phyloP scores from a whole-genome alignment of 1,284 basidiomycete genomes.

The Ceratobasidium sp. region DNA sequence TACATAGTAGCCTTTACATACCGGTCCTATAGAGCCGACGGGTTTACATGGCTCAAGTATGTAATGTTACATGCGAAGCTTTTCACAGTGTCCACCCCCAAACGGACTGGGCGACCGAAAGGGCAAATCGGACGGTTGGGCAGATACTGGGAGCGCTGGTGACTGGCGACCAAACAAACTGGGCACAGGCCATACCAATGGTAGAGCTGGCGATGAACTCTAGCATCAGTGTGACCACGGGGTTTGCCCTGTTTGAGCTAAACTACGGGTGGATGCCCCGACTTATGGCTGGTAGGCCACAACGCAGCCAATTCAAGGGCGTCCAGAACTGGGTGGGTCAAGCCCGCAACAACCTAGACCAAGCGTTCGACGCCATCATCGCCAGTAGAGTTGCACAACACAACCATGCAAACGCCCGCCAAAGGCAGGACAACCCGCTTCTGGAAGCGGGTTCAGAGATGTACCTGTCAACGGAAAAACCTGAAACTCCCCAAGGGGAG shows the following conservation, averaged over 20 bases:
- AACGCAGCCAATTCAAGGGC: constrained; percentile 48
- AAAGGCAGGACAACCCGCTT: background rate
- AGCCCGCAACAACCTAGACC: constrained; percentile 50
- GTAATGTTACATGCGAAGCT: too few species aligned
- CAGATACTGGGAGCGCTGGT: constrained; percentile 57
- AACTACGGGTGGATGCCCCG: constrained; percentile 51
- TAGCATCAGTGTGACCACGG: constrained; percentile 50
- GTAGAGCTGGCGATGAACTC: constrained; percentile 56
- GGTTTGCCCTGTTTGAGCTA: constrained; percentile 55
- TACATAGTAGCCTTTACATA: too few species aligned
- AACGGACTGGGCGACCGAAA: constrained; percentile 56
- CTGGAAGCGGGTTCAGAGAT: constrained; percentile 50
- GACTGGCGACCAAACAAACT: constrained; percentile 55
- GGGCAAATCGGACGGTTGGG: constrained; percentile 55
- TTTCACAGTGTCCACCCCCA: constrained; percentile 62
- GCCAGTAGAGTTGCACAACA: constrained; percentile 47
- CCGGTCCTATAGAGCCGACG: too few species aligned
- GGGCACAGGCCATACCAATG: constrained; percentile 55
- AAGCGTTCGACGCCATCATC: constrained; percentile 51
- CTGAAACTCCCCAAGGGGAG: constrained; percentile 48
- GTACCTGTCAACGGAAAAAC: constrained; percentile 56
- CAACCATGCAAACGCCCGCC: constrained; percentile 50
- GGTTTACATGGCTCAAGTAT: too few species aligned
- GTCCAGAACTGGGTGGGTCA: constrained; percentile 50
- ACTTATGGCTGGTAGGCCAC: constrained; percentile 50